phyloP scores from a whole-genome alignment of 768 basidiomycete species.

The Leccinellum luteum region DNA sequence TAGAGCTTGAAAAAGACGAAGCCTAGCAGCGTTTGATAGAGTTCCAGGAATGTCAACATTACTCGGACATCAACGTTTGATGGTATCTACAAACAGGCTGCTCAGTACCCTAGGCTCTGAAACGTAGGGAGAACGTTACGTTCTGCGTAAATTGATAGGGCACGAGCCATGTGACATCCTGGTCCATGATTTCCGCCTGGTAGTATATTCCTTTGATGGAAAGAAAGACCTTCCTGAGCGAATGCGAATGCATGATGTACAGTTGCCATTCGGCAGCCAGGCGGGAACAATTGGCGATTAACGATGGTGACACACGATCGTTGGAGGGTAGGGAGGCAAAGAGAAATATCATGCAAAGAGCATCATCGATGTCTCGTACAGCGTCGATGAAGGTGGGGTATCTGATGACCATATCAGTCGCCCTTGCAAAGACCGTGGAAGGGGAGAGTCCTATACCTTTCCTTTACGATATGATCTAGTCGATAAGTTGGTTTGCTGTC shows the following conservation, averaged over 20 bases:
- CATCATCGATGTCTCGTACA: constrained; percentile 94
- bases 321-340: constrained; percentile 92
- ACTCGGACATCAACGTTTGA: constrained; percentile 96
- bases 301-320: constrained; percentile 71
- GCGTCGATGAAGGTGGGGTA: constrained; percentile 98
- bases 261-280: constrained; percentile 96
- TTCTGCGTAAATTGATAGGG: constrained; percentile 97
- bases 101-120: constrained; percentile 5
- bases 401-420: constrained; percentile 40
- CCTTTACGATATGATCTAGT: constrained; percentile 96
- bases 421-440: background rate
- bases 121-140: constrained; percentile 42
- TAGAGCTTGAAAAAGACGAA: constrained; percentile 99
- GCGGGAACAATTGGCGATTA: constrained; percentile 87
- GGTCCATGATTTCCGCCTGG: constrained; percentile 92
- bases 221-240: constrained; percentile 87
- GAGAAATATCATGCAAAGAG: constrained; percentile 90
- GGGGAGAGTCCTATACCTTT: constrained; percentile 56
- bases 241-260: constrained; percentile 84
- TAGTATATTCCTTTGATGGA: constrained; percentile 99
- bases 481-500: constrained; percentile 89
- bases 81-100: constrained; percentile 61
- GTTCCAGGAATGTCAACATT: constrained; percentile 95
- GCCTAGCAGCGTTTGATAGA: constrained; percentile 94
- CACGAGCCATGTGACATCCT: constrained; percentile 92